phyloP scores from a whole-genome alignment of 2,329 filamentous ascomycete genomes.

The Phyllosticta citriasiana region DNA sequence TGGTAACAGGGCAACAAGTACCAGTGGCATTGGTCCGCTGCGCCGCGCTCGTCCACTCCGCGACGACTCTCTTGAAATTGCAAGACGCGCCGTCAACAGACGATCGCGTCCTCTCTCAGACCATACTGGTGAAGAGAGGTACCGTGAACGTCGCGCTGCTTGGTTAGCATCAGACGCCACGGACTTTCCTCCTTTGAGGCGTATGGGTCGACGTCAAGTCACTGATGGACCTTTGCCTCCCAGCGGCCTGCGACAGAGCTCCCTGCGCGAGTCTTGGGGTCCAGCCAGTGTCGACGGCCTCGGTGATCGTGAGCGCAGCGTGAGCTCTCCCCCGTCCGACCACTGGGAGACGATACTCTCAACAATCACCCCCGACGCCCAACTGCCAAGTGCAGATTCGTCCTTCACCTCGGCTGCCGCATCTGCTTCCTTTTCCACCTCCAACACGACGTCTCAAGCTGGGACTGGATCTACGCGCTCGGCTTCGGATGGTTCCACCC shows the following conservation, averaged over 20 bases:
- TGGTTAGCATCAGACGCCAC: neutral
- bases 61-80: neutral
- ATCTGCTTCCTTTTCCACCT: conserved; percentile 35
- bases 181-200: conserved; percentile 26
- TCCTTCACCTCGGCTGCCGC: conserved; percentile 66
- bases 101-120: neutral
- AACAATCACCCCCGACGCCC: conserved; percentile 72
- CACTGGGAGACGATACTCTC: conserved; percentile 73
- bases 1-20: neutral
- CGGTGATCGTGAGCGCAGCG: conserved; percentile 72
- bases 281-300: conserved; percentile 54
- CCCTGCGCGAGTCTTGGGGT: conserved; percentile 29
- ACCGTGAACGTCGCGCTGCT: neutral
- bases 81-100: neutral
- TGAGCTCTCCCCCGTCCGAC: conserved; percentile 57
- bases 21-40: neutral
- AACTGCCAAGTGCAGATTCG: conserved; percentile 68
- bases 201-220: conserved; percentile 29
- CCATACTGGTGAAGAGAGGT: neutral
- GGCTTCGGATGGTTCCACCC: conserved; percentile 24
- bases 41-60: neutral
- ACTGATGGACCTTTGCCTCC: conserved; percentile 25
- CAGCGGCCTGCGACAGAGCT: conserved; percentile 27
- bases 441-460: conserved; percentile 5
- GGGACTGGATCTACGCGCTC: conserved; percentile 2